phyloP scores from a whole-genome alignment of 345 rosid species.

The Salix dunnii region DNA sequence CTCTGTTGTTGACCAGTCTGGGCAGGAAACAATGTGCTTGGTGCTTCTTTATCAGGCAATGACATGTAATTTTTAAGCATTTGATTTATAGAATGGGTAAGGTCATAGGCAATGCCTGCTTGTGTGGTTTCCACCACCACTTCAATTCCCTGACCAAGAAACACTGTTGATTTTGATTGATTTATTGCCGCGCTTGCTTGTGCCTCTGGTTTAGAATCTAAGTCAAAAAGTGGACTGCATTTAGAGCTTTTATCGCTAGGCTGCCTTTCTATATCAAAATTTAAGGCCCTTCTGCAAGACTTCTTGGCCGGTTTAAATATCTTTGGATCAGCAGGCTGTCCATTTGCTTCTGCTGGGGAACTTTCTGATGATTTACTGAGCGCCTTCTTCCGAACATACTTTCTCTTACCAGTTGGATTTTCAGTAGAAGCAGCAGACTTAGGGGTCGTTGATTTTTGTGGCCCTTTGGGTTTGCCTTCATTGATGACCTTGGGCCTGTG shows the following conservation, averaged over 20 bases:
- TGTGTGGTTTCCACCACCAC: conserved; percentile 31
- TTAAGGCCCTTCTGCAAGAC: conserved; percentile 24
- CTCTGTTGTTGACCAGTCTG: conserved; percentile 18
- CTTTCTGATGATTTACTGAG: conserved; percentile 18
- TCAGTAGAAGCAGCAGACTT: not conserved
- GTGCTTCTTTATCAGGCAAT: conserved; percentile 31
- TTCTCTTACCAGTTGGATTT: conserved; percentile 11
- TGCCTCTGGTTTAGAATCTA: conserved; percentile 20
- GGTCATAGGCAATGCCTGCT: conserved; percentile 24
- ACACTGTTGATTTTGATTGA: conserved; percentile 23
- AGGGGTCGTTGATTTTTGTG: conserved; percentile 6
- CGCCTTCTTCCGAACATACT: conserved; percentile 3
- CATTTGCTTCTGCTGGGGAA: conserved; percentile 13
- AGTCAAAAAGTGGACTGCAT: conserved; percentile 5
- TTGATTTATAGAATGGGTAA: conserved; percentile 22
- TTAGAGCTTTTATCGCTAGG: not conserved
- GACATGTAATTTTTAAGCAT: conserved; percentile 18
- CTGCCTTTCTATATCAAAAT: conserved; percentile 16
- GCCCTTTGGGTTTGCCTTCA: conserved; percentile 21
- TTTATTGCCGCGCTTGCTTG: conserved; percentile 14
- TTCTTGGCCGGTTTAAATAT: conserved; percentile 12
- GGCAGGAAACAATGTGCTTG: conserved; percentile 32
- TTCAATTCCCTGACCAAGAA: conserved; percentile 28
- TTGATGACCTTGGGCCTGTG: conserved; percentile 30
- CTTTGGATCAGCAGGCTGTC: conserved; percentile 29